A percentile compares a stretch with the other conserved stretches of the same genome.
phyloP scores from a whole-genome alignment of 2,329 filamentous ascomycete species.

The Paecilomyces dactylethromorphus region DNA sequence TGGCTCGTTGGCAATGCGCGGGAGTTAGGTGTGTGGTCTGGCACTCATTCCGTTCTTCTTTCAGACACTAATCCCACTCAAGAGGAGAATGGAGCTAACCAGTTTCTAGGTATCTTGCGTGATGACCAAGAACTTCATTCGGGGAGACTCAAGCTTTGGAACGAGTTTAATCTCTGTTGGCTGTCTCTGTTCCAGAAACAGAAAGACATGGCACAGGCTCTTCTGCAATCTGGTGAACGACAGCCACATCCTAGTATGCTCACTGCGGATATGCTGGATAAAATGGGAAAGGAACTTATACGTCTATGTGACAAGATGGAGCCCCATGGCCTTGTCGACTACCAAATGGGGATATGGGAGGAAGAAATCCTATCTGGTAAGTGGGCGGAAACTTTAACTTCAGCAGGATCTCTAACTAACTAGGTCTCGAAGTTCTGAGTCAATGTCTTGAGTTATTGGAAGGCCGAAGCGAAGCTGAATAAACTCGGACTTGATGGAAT shows the following conservation, averaged over 20 bases:
- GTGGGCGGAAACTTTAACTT: conserved; percentile 27
- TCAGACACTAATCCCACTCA: conserved; percentile 1
- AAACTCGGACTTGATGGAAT: not conserved
- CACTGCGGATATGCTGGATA: conserved; percentile 61
- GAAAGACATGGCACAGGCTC: conserved; percentile 61
- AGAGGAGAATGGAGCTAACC: not conserved
- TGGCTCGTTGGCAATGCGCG: conserved; percentile 62
- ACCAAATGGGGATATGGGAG: conserved; percentile 94
- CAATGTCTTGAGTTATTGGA: conserved; percentile 51
- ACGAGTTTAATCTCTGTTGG: conserved; percentile 92
- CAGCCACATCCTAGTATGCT: conserved; percentile 58
- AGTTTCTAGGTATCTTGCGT: conserved; percentile 64
- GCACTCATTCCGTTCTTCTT: conserved; percentile 16
- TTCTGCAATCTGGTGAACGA: conserved; percentile 54
- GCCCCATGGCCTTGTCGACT: conserved; percentile 89
- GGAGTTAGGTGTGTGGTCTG: conserved; percentile 53
- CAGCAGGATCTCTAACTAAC: not conserved
- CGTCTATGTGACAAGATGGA: conserved; percentile 80
- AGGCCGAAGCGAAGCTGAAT: conserved; percentile 18
- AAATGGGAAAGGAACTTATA: conserved; percentile 76
- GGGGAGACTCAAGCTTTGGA: conserved; percentile 80
- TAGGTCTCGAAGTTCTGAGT: conserved; percentile 38
- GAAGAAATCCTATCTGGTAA: conserved; percentile 80
- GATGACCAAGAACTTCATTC: conserved; percentile 71
- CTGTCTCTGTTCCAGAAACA: conserved; percentile 76